Evolutionary conservation across 139 green algal genomes (phyloP).

Genomic region (Auxenochlorella pyrenoidosa): DNA sequence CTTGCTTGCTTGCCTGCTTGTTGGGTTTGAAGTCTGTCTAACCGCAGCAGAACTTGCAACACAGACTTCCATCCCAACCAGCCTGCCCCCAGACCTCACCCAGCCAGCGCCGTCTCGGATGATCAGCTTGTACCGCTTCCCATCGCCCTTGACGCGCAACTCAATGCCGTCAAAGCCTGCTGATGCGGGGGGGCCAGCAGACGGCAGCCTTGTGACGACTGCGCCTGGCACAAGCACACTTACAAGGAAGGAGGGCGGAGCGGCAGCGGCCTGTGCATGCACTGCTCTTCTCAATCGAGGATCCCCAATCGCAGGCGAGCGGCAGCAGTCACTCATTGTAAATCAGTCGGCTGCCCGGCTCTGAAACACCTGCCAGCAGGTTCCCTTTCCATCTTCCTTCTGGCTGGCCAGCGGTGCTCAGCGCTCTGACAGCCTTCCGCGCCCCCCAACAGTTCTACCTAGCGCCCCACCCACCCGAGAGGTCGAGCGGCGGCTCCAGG

Average conservation of each 20-base stretch:
- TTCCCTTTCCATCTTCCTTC: too few species aligned
- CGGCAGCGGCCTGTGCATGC: not conserved
- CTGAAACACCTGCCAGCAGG: too few species aligned
- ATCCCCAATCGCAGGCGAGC: not conserved
- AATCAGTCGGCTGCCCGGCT: too few species aligned
- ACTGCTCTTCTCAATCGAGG: not conserved
- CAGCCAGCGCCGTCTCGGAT: constrained; percentile 79
- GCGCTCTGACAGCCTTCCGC: too few species aligned
- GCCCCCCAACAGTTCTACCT: not conserved
- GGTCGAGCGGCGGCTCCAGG: constrained; percentile 79
- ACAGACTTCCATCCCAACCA: too few species aligned
- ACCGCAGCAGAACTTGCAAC: too few species aligned
- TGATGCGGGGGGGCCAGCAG: too few species aligned
- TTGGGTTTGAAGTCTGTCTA: too few species aligned
- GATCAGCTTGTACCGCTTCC: constrained; percentile 92
- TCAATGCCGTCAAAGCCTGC: constrained; percentile 75
- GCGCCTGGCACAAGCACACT: too few species aligned
- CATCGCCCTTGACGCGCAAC: constrained; percentile 77
- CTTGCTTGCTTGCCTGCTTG: too few species aligned
- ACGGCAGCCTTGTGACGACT: not conserved
- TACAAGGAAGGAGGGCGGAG: too few species aligned
- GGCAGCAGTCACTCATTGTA: not conserved
- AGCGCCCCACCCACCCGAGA: constrained; percentile 43
- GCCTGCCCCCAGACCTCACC: not conserved
- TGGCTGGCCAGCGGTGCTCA: too few species aligned